Evolutionary conservation across 192 early-diverging fungal genomes (phyloP).

Genomic region (Backusella westeae): DNA sequence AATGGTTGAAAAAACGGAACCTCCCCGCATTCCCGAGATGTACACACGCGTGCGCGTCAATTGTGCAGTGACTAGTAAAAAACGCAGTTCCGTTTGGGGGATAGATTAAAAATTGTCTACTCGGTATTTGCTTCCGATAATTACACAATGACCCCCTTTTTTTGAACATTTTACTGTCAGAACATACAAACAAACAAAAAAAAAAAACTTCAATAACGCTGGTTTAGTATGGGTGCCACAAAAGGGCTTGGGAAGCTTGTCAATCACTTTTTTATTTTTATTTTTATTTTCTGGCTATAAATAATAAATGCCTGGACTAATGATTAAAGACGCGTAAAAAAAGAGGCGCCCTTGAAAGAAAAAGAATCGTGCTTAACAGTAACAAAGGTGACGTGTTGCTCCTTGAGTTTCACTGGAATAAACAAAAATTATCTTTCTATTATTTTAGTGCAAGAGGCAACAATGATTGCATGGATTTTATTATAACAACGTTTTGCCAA

Average conservation of each 20-base stretch:
- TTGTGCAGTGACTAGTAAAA: constrained; percentile 9
- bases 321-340: not conserved
- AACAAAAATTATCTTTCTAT: not conserved
- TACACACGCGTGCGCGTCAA: constrained; percentile 4
- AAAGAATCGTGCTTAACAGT: not conserved
- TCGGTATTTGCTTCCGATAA: constrained; percentile 19
- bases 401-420: constrained; percentile 2
- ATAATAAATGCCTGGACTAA: not conserved
- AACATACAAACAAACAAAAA: not conserved
- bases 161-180: constrained; percentile 14
- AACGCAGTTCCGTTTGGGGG: constrained; percentile 10
- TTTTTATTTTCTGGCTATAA: not conserved
- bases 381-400: not conserved
- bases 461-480: not conserved
- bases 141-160: not conserved
- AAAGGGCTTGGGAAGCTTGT: not conserved
- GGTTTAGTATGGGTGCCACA: not conserved
- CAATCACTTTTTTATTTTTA: not conserved
- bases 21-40: constrained; percentile 22
- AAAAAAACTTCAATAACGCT: not conserved
- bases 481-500: not conserved
- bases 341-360: not conserved
- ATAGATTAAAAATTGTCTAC: constrained; percentile 26
- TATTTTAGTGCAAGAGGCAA: not conserved
- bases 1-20: constrained; percentile 10